Evolutionary conservation across 345 rosid species (phyloP).

Genomic region (Garcia nutans): DNA sequence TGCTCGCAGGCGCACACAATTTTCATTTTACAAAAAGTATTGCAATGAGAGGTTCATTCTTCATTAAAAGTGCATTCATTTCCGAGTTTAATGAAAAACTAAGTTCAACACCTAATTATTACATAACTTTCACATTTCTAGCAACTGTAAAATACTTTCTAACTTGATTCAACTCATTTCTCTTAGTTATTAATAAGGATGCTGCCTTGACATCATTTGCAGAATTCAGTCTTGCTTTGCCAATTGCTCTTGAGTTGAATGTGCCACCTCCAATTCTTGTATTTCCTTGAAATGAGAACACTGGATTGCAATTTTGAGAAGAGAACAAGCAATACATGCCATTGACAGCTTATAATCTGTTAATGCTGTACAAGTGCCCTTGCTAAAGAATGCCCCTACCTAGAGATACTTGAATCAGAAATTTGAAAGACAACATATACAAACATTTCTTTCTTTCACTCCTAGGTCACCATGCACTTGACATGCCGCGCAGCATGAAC

Average conservation of each 20-base stretch:
- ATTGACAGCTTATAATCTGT: conserved; percentile 1
- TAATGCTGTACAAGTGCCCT: background rate
- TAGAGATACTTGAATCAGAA: background rate
- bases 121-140: too few relatives aligned
- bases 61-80: background rate
- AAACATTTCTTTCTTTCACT: conserved; percentile 10
- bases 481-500: background rate
- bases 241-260: background rate
- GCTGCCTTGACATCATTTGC: background rate
- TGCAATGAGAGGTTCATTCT: conserved; percentile 8
- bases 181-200: background rate
- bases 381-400: conserved; percentile 8
- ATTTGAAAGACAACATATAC: conserved; percentile 6
- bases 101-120: too few relatives aligned
- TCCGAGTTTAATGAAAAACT: too few relatives aligned
- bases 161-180: background rate
- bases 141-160: too few relatives aligned
- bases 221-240: background rate
- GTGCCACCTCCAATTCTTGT: background rate
- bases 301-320: background rate
- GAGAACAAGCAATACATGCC: background rate
- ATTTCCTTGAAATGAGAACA: background rate
- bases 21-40: too few relatives aligned
- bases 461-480: background rate
- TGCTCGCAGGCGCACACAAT: too few relatives aligned